Evolutionary conservation across 371 early-diverging fungal genomes (phyloP).

Genomic region (Mortierella sp.): DNA sequence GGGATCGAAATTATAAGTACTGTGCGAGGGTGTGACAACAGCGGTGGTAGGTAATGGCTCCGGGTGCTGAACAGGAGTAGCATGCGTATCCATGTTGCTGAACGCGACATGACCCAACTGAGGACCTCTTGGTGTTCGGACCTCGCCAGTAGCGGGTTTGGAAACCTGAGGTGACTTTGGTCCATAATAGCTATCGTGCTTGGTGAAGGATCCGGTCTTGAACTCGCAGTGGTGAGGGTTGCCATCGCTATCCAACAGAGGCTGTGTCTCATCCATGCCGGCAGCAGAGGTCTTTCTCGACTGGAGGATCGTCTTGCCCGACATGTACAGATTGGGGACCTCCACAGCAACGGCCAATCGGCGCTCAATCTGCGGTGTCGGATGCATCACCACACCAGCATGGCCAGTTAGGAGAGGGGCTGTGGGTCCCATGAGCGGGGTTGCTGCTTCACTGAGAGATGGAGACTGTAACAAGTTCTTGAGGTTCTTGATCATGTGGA

Average conservation of each 20-base stretch:
- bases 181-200: neutral
- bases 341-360: neutral
- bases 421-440: neutral
- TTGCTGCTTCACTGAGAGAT: slow-evolving; percentile 22
- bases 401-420: neutral
- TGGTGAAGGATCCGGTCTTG: neutral
- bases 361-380: neutral
- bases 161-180: slow-evolving; percentile 4
- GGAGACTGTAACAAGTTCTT: slow-evolving; percentile 43
- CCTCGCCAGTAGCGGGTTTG: neutral
- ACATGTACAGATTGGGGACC: neutral
- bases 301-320: slow-evolving; percentile 26
- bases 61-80: neutral
- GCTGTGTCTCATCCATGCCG: neutral
- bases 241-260: neutral
- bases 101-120: neutral
- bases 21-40: neutral
- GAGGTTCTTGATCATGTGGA: slow-evolving; percentile 44
- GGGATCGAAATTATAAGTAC: neutral
- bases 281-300: neutral
- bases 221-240: neutral
- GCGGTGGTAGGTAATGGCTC: neutral
- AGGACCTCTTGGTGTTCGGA: neutral
- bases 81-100: neutral
- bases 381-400: neutral